Conservation (phyloP, 805 yeast genomes). For the Pichia exigua region DNA sequence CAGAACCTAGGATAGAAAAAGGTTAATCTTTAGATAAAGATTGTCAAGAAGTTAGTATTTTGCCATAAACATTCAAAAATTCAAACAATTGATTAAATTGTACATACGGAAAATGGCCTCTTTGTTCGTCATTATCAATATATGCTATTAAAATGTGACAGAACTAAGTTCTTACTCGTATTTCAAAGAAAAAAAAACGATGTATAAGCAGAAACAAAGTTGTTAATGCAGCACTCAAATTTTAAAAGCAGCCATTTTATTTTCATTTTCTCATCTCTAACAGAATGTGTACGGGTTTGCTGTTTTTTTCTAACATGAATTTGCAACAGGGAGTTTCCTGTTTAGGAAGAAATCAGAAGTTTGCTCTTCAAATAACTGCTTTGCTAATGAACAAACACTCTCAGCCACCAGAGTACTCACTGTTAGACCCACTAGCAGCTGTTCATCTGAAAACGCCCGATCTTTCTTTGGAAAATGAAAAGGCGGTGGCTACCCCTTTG, state of each 20-base stretch:
- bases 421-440: background rate
- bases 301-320: background rate
- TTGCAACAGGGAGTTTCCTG: background rate
- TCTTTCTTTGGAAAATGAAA: background rate
- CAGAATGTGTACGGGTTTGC: background rate
- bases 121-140: constrained; percentile 7
- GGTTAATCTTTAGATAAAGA: background rate
- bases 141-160: background rate
- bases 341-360: background rate
- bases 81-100: background rate
- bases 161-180: background rate
- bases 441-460: background rate
- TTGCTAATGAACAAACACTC: background rate
- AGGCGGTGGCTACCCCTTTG: too few relatives aligned
- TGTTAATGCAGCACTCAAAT: background rate
- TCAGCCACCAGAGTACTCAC: background rate
- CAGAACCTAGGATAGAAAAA: constrained; percentile 50
- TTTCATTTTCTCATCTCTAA: background rate
- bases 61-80: background rate
- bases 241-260: background rate
- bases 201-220: background rate
- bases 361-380: background rate
- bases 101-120: constrained; percentile 28
- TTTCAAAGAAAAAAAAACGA: background rate
- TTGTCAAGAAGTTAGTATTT: background rate